Base-by-base conservation (phyloP, 2,329 filamentous ascomycete species). In the Septoria linicola region DNA sequence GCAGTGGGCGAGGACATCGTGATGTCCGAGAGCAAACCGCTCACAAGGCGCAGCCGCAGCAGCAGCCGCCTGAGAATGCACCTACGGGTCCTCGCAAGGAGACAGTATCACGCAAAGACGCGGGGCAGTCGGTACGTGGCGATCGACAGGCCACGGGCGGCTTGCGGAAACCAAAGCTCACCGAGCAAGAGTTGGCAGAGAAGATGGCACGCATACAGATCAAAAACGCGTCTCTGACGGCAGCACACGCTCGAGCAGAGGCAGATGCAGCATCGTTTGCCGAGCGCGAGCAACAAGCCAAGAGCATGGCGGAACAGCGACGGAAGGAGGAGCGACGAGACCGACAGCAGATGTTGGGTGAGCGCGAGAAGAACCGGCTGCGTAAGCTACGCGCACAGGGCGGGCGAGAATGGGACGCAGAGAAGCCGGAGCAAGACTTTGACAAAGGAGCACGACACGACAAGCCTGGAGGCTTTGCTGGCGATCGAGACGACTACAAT, bases 241-340 rank as follows among this genome's bases (percentile, higher is more conserved):
- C 80, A 7, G 80, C 81, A 0, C 82, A 87, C 63, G 80, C 79
- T 1, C 76, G 82, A 20, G 82, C 82, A n/a, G 80, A 86, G 70
- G 82, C 81, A n/a, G 84, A 87, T 58, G 77, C 80, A 47, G 82
- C 81, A 2, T 79, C 77, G 0, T 86, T 84, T 64, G 76, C 82
- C 35, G 76, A 82, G 51, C 76, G 82, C n/a, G 83, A 87, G 63
- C 78, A 79, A 27, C 70, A 80, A 8, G 78, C 80, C 0, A 76
- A 76, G 17, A 73, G 77, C 58, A 76, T 80, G 40, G 66, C 69
- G 13, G 64, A 67, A 8, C 68, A 72, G 58, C 64, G 66, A 49
- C 71, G 78, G 49, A 75, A 76, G 44, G 72, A 70, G 21, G 77
- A 83, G 59, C 66, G 73, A 21, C 66, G 70, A 49, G 77, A 81